Evolutionary conservation across 2,329 filamentous ascomycete genomes (phyloP).

Genomic region (Venturia carpophila): DNA sequence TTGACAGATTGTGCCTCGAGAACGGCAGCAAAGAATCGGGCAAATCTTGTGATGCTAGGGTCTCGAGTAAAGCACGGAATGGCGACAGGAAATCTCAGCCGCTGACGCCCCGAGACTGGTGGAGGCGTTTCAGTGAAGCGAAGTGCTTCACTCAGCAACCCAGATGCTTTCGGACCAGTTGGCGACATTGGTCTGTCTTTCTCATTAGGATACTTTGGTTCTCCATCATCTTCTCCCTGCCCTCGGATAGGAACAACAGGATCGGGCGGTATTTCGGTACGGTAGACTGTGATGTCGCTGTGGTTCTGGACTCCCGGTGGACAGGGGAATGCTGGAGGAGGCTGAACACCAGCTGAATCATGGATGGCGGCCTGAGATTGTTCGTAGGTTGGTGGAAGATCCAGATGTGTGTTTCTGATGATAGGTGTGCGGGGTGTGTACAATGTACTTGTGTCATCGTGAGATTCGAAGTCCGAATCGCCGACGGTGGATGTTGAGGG

Average conservation of each 20-base stretch:
- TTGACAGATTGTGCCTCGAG: slow-evolving; percentile 12
- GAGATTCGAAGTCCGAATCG: slow-evolving; percentile 3
- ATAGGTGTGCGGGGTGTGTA: slow-evolving; percentile 5
- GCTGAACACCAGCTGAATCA: background rate
- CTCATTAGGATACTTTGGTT: background rate
- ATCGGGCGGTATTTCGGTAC: slow-evolving; percentile 15
- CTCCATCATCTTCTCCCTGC: background rate
- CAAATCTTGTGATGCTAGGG: background rate
- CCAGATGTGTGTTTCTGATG: slow-evolving; percentile 2
- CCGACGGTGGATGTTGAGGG: slow-evolving; percentile 9
- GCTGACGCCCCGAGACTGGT: slow-evolving; percentile 3
- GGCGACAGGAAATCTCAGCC: slow-evolving; percentile 11
- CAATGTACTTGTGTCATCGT: background rate
- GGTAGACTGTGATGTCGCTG: slow-evolving; percentile 15
- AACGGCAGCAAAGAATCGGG: slow-evolving; percentile 14
- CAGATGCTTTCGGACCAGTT: slow-evolving; percentile 1
- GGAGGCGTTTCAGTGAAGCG: slow-evolving; percentile 15
- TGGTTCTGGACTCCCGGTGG: background rate
- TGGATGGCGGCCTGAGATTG: slow-evolving; percentile 13
- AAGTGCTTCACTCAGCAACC: slow-evolving; percentile 14
- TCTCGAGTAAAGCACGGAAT: slow-evolving; percentile 9
- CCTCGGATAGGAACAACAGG: slow-evolving; percentile 4
- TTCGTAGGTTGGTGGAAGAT: slow-evolving; percentile 18
- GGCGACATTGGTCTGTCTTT: slow-evolving; percentile 1
- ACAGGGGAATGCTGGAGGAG: slow-evolving; percentile 8